Percentiles rank a stretch among this genome's conserved stretches.
Evolutionary conservation across 768 basidiomycete species (phyloP).

Genomic region (Suillus subluteus): DNA sequence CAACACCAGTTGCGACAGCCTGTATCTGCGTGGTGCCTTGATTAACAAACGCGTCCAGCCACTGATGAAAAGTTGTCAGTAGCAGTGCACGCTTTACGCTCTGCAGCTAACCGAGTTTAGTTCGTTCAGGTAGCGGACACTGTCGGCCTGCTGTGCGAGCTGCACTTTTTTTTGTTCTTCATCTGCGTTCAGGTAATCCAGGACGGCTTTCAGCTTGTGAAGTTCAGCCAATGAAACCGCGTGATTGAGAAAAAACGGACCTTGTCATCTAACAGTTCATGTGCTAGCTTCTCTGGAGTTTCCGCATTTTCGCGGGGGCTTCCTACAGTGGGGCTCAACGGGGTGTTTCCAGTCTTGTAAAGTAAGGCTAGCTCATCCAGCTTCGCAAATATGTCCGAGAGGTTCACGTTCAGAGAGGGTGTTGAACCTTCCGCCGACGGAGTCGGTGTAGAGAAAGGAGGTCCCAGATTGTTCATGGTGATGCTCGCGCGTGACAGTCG

Average conservation of each 20-base stretch:
- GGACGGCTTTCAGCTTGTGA: conserved; percentile 47
- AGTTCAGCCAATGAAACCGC: conserved; percentile 1
- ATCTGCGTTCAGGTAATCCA: conserved; percentile 51
- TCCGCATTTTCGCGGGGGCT: conserved; percentile 1
- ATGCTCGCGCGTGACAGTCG: background rate
- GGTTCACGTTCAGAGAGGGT: conserved; percentile 18
- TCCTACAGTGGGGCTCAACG: conserved; percentile 3
- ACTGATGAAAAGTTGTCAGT: conserved; percentile 42
- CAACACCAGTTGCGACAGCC: conserved; percentile 58
- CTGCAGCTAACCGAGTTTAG: conserved; percentile 61
- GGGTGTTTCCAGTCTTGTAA: conserved; percentile 15
- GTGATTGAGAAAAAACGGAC: conserved; percentile 13
- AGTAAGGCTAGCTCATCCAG: conserved; percentile 40
- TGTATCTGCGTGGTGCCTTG: conserved; percentile 77
- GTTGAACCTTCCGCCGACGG: background rate
- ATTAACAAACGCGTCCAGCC: conserved; percentile 84
- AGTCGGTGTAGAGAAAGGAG: conserved; percentile 8
- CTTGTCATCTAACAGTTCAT: conserved; percentile 22
- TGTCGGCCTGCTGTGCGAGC: conserved; percentile 72
- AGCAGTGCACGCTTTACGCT: background rate
- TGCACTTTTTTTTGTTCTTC: conserved; percentile 50
- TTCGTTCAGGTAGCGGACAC: conserved; percentile 77
- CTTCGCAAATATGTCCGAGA: conserved; percentile 38
- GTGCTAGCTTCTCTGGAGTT: conserved; percentile 11
- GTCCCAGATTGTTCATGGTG: conserved; percentile 22